Conservation (phyloP, 75 land plant genomes). For the Ceratopteris richardii region DNA sequence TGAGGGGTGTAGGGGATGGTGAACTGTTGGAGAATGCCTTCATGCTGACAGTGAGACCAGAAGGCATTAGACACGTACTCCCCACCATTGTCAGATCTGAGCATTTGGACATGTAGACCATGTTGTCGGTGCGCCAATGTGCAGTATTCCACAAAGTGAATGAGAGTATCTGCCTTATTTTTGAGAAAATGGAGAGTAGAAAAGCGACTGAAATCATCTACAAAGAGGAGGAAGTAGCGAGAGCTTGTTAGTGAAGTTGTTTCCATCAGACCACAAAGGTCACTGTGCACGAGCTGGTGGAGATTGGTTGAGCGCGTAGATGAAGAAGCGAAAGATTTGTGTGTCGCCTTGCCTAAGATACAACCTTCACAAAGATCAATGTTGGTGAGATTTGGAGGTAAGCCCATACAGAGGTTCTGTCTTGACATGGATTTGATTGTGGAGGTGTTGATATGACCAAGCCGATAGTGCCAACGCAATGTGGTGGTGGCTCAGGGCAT, state of each 20-base stretch:
- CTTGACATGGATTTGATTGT: neutral
- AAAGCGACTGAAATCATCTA: conserved; percentile 8
- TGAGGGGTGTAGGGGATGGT: conserved; percentile 10
- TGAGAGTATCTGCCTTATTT: neutral
- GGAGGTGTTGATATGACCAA: neutral
- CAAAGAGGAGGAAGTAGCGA: conserved; percentile 8
- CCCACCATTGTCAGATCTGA: conserved; percentile 1
- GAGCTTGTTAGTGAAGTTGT: conserved; percentile 1
- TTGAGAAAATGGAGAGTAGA: conserved; percentile 2
- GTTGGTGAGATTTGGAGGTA: neutral
- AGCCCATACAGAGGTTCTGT: neutral
- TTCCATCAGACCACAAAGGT: conserved; percentile 16
- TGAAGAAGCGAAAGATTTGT: neutral
- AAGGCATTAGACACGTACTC: conserved; percentile 2
- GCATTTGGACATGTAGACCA: neutral
- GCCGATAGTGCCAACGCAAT: neutral
- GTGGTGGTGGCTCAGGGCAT: neutral
- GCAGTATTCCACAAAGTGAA: neutral
- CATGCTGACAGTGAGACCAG: neutral
- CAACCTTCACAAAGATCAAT: conserved; percentile 1
- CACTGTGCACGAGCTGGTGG: conserved; percentile 6
- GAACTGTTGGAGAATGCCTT: conserved; percentile 6
- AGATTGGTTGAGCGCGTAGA: neutral
- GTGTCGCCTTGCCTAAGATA: neutral
- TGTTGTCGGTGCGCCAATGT: neutral